These are phyloP conservation scores for Cunninghamia lanceolata DNA, from an alignment of 75 land plant genomes.

Conservation along the genomic window DNA sequence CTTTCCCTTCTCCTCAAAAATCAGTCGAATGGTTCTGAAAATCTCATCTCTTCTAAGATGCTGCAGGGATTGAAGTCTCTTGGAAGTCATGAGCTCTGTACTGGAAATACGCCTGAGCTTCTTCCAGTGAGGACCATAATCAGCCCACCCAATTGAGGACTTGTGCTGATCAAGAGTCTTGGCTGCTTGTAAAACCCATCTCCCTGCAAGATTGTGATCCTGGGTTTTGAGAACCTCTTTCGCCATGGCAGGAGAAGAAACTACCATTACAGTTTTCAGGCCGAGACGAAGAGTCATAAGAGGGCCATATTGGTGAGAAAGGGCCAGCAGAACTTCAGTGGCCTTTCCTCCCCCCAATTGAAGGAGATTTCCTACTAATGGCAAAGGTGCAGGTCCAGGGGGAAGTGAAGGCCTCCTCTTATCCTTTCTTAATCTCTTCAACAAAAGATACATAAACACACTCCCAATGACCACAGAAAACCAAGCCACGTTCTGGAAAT, in stretches of 20 bases:
- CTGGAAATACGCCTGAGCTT: not conserved
- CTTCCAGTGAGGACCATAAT: not conserved
- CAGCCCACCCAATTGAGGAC: not conserved
- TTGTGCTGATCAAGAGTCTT: not conserved
- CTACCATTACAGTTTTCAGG: not conserved
- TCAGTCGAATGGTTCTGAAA: constrained; percentile 3
- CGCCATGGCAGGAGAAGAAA: not conserved
- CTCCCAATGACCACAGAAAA: not conserved
- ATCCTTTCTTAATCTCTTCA: not conserved
- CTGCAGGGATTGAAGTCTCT: not conserved
- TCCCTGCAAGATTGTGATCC: not conserved
- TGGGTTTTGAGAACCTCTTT: not conserved
- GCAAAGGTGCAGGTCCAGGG: not conserved
- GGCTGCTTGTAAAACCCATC: not conserved
- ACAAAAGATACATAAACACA: not conserved
- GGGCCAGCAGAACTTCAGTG: not conserved
- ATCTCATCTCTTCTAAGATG: constrained; percentile 21
- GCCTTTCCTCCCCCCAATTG: not conserved
- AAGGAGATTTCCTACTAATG: not conserved
- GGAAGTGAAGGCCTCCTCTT: not conserved
- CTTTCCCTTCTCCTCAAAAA: constrained; percentile 14
- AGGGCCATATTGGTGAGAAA: constrained; percentile 1
- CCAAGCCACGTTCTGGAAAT: not conserved
- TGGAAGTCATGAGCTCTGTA: not conserved
- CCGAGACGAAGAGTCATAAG: not conserved